These are phyloP conservation scores for Botrytis elliptica DNA, from an alignment of 2,329 filamentous ascomycete species.

Conservation along the genomic window DNA sequence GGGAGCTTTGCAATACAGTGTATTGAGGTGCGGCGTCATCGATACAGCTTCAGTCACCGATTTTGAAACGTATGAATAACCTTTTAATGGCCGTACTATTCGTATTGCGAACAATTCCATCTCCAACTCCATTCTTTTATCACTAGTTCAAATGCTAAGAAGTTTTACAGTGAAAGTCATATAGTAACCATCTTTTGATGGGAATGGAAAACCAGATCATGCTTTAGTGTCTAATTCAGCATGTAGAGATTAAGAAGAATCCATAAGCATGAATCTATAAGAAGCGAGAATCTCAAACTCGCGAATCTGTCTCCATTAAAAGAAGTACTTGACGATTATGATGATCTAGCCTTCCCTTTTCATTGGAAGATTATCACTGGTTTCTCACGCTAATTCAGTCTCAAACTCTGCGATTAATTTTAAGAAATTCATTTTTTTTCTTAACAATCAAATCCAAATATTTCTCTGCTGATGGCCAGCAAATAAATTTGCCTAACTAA, in stretches of 20 bases:
- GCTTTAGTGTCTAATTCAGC: neutral
- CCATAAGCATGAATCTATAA: neutral
- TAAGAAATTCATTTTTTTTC: neutral
- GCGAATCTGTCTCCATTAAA: neutral
- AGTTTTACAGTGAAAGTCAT: neutral
- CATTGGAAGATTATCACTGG: neutral
- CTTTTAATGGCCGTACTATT: neutral
- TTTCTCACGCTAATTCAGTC: neutral
- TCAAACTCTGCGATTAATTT: neutral
- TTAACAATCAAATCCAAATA: neutral
- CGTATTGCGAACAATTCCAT: neutral
- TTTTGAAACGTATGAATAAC: neutral
- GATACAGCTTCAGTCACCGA: neutral
- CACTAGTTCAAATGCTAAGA: neutral
- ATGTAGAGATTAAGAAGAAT: accelerated
- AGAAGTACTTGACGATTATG: neutral
- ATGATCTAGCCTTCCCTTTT: neutral
- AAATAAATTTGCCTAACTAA: neutral
- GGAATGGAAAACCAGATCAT: neutral
- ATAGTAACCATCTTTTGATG: neutral
- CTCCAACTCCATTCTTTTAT: neutral
- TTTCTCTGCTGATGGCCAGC: neutral
- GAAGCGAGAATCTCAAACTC: neutral
- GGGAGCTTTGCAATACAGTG: neutral
- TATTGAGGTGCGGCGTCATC: neutral